Evolutionary conservation across 148 eudicot genomes (phyloP).

Genomic region (Linanthus parryae): DNA sequence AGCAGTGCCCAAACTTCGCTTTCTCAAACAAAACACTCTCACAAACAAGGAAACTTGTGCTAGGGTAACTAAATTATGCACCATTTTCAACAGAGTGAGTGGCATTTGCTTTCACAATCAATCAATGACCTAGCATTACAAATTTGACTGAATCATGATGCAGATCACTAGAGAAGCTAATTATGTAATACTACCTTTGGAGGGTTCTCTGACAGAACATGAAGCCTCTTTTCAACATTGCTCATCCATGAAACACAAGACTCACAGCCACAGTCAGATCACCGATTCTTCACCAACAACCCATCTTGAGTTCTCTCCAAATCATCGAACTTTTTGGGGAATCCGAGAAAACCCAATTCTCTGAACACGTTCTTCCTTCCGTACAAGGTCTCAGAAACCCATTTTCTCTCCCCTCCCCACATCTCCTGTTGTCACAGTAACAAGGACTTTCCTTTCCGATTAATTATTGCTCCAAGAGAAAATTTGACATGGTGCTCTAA

Average conservation of each 20-base stretch:
- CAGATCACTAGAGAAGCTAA: too few species aligned
- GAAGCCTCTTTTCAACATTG: conserved; percentile 44
- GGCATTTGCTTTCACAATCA: too few species aligned
- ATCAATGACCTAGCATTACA: too few species aligned
- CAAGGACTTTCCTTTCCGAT: conserved; percentile 36
- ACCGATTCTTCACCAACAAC: conserved; percentile 22
- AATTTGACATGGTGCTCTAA: too few species aligned
- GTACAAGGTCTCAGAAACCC: conserved; percentile 45
- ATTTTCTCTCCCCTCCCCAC: conserved; percentile 13
- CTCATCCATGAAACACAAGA: conserved; percentile 57
- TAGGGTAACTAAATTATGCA: too few species aligned
- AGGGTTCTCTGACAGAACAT: conserved; percentile 52
- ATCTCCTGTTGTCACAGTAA: conserved; percentile 43
- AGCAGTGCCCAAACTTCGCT: too few species aligned
- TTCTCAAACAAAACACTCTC: too few species aligned
- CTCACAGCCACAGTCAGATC: conserved; percentile 82
- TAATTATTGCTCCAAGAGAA: too few species aligned
- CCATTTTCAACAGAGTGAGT: too few species aligned
- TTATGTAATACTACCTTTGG: conserved; percentile 33
- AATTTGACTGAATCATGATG: too few species aligned
- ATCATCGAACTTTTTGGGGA: conserved; percentile 5
- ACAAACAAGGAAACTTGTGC: too few species aligned
- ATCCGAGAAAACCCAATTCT: conserved; percentile 25
- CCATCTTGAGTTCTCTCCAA: conserved; percentile 1
- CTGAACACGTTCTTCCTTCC: conserved; percentile 50